Evolutionary conservation across 164 flowering plant species (phyloP).

Genomic region (Berberis vulgaris): DNA sequence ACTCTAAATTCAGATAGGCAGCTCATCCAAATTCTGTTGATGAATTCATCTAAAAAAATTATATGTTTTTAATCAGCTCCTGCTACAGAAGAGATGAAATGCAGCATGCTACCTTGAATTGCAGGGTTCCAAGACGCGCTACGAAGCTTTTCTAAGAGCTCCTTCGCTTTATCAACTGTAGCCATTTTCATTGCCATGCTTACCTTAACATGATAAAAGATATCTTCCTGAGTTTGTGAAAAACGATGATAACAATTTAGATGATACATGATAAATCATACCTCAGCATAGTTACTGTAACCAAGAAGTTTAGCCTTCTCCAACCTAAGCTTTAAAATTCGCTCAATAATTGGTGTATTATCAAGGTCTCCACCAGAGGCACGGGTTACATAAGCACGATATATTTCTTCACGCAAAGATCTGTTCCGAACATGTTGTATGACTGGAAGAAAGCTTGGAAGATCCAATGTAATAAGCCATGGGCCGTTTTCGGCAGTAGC

Average conservation of each 20-base stretch:
- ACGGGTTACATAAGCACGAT: constrained; percentile 74
- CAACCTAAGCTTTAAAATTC: constrained; percentile 75
- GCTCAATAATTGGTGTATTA: constrained; percentile 73
- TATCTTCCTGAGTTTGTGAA: constrained; percentile 8
- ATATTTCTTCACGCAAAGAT: constrained; percentile 81
- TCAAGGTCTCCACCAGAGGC: constrained; percentile 88
- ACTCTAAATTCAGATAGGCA: no score
- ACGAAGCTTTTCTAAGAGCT: constrained; percentile 81
- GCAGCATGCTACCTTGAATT: constrained; percentile 51
- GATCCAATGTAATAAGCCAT: constrained; percentile 93
- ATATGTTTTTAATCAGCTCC: no score
- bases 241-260: not conserved
- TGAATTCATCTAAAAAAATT: no score
- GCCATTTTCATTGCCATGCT: constrained; percentile 99
- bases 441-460: constrained; percentile 77
- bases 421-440: constrained; percentile 86
- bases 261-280: constrained; percentile 17
- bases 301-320: constrained; percentile 95
- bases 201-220: constrained; percentile 39
- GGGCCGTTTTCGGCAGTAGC: constrained; percentile 97
- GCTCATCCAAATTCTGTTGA: no score
- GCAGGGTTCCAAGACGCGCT: constrained; percentile 92
- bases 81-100: not conserved
- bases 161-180: constrained; percentile 77
- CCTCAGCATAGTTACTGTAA: constrained; percentile 91